A percentile compares a stretch with the other conserved stretches of the same genome.
These are phyloP conservation scores for Phylloporus sp. DNA, from an alignment of 768 basidiomycete genomes.

Conservation along the genomic window DNA sequence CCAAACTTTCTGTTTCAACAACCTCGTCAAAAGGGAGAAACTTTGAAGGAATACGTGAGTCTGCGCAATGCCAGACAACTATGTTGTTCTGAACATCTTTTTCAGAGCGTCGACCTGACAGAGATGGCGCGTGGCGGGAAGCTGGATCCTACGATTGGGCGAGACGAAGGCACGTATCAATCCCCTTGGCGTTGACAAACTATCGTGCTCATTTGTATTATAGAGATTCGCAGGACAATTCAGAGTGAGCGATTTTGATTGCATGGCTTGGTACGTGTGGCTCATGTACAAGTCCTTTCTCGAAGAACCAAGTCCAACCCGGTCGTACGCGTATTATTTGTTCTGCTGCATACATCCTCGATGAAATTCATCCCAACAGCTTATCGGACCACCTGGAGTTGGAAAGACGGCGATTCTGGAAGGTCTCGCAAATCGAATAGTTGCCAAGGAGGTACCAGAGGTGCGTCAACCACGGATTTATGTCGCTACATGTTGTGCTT, in stretches of 20 bases:
- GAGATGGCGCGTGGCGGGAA: constrained; percentile 81
- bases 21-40: constrained; percentile 76
- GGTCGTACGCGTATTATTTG: constrained; percentile 49
- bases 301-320: constrained; percentile 91
- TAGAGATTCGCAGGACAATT: constrained; percentile 85
- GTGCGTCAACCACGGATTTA: constrained; percentile 35
- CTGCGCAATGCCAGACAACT: constrained; percentile 6
- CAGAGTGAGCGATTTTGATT: constrained; percentile 57
- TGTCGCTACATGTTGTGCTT: background rate
- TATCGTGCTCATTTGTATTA: background rate
- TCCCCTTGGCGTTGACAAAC: background rate
- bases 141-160: constrained; percentile 85
- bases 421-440: constrained; percentile 82
- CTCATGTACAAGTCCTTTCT: constrained; percentile 57
- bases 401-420: constrained; percentile 93
- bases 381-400: constrained; percentile 84
- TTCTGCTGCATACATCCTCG: background rate
- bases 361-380: constrained; percentile 33
- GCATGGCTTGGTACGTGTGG: background rate
- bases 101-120: constrained; percentile 77
- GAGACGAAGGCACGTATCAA: constrained; percentile 63
- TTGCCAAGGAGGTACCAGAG: constrained; percentile 89
- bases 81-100: background rate
- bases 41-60: constrained; percentile 74
- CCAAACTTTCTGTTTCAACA: constrained; percentile 56